Conservation (phyloP, 306 rosid genomes). For the Neltuma alba region DNA sequence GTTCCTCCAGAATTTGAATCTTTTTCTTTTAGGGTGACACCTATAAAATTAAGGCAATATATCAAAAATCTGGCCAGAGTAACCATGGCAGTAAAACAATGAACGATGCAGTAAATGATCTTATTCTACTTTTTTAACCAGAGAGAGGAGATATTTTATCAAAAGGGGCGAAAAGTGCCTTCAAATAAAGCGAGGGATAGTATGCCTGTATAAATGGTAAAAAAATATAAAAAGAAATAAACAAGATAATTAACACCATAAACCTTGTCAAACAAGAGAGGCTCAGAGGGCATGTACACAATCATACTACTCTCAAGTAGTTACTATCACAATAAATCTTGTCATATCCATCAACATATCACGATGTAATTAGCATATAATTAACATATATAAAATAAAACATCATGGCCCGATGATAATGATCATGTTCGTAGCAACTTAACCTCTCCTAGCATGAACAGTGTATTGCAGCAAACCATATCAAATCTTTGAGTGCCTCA, state of each 20-base stretch:
- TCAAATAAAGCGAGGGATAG: constrained; percentile 11
- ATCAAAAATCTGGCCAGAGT: constrained; percentile 31
- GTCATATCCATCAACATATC: background rate
- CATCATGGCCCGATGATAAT: background rate
- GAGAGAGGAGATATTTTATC: background rate
- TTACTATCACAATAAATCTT: background rate
- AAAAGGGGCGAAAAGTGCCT: background rate
- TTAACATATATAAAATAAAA: background rate
- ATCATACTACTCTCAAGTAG: background rate
- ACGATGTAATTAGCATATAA: background rate
- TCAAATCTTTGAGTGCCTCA: background rate
- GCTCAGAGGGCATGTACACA: background rate
- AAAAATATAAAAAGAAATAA: background rate
- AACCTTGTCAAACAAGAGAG: constrained; percentile 1
- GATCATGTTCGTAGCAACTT: background rate
- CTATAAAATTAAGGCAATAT: constrained; percentile 47
- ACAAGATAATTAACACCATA: constrained; percentile 27
- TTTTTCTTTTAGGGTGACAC: constrained; percentile 75
- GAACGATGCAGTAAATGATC: constrained; percentile 22
- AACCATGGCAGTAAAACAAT: constrained; percentile 28
- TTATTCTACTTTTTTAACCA: background rate
- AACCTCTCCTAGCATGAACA: background rate
- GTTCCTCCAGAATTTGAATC: constrained; percentile 53
- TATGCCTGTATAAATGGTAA: constrained; percentile 15
- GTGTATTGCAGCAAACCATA: background rate